Conservation (phyloP, 73 alveolate genomes). For the Stentor coeruleus region DNA sequence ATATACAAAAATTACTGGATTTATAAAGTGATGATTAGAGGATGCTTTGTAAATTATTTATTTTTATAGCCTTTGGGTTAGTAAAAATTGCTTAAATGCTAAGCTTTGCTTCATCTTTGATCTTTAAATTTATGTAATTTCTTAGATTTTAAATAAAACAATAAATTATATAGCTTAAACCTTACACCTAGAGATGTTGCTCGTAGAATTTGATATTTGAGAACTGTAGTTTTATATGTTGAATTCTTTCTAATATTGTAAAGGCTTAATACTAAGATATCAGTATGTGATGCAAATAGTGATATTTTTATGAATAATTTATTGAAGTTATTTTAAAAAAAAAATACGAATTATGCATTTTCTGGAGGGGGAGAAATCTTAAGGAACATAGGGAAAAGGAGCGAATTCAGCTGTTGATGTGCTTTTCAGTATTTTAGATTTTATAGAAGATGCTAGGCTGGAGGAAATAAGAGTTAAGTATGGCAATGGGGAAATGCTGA, state of each 20-base stretch:
- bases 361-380: conserved; percentile 97
- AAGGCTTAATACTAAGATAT: conserved; percentile 84
- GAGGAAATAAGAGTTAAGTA: conserved; percentile 81
- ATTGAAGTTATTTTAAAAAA: conserved; percentile 79
- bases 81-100: no score
- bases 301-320: conserved; percentile 85
- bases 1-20: no score
- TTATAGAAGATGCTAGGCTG: conserved; percentile 94
- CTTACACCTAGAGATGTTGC: conserved; percentile 99
- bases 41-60: no score
- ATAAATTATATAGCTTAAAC: no score
- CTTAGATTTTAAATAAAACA: no score
- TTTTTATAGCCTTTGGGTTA: no score
- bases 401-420: conserved; percentile 94
- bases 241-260: conserved; percentile 96
- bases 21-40: no score
- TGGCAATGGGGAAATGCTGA: conserved; percentile 88
- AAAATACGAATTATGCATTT: conserved; percentile 91
- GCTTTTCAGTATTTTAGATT: conserved; percentile 79
- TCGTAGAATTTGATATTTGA: conserved; percentile 80
- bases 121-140: no score
- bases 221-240: conserved; percentile 91
- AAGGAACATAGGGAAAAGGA: conserved; percentile 96
- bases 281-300: conserved; percentile 57
- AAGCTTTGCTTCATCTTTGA: no score